Base-by-base conservation (phyloP, 2,329 filamentous ascomycete species). In the Hypocreales sp. region DNA sequence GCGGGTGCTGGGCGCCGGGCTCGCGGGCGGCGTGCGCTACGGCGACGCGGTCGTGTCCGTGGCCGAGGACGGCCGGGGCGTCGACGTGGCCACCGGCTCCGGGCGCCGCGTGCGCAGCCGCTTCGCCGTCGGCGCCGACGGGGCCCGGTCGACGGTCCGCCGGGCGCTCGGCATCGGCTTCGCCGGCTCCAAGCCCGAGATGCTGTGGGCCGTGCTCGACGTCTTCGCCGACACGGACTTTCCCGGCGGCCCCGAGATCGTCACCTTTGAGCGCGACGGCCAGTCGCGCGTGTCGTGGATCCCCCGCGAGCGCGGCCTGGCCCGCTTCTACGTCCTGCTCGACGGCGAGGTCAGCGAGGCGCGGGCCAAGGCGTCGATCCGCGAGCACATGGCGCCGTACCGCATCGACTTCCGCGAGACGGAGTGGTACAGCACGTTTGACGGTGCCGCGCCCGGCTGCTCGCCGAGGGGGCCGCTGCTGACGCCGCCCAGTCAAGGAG, bases 1-100 rank as follows among this genome's bases (percentile, higher is more conserved):
- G 35, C 38, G 43, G 5, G 40, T 50, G 1, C 41, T 64, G n/a
- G 36, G 42, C n/a, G 34, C 33, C 1, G 43, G 46, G 7, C 44
- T 64, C 1, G 42, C 44, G 1, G 37, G 42, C 0, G 29, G 34
- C 0, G 42, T 62, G 5, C 38, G 44, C 25, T 60, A 60, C 31
- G 39, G 43, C 11, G 55, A 60, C 22, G 45, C 45, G 2, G 56
- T 56, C 3, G 34, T 37, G 1, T 42, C 35, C 3, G 44, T 83
- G 65, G 2, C 70, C 64, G 23, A 83, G 51, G 24, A 77, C 58
- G 9, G 64, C 48, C 21, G 74, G 50, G 4, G 60, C 54, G 30
- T 58, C 44, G 8, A 54, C 41, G 15, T 55, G 33, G 36, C 32
- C 6, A 56, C 54, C 2, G 33, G 34, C 5, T 39, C 40, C 1